Base-by-base conservation (phyloP, 2,329 filamentous ascomycete species). In the Septoria petroselini region DNA sequence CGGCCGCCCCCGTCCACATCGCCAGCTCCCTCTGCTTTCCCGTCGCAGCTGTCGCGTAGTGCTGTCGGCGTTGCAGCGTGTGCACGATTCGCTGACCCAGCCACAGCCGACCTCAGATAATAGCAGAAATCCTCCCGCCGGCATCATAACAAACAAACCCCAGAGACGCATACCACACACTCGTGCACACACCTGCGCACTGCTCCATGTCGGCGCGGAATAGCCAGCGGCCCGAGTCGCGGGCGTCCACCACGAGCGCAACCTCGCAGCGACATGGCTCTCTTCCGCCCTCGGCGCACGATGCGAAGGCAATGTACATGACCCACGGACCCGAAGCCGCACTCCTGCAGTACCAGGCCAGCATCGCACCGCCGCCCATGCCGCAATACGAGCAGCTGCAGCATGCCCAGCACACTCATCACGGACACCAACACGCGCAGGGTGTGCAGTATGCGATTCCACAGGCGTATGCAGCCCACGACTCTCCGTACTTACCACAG, bases 211-310 rank as follows among this genome's bases (percentile, higher is more conserved):
- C 64, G 30, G 59, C 58, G 42, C 63, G 56, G 15, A 61, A 60
- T 41, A 58, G 62, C 48, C 58, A 60, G 44, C 53, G 58, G 46
- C 65, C 65, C 17, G 58, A 62, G 19, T 65, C 63, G 17, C 57
- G 65, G 55, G 65, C 65, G 23, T 67, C 65, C 2, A 67, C 65
- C 6, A 66, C 63, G 15, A 66, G 64, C 56, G 64, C 62, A 14
- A 61, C 62, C 3, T 66, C 65, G 3, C 59, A 61, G 25, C 61
- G 57, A 40, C 52, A 65, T 41, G 63, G 60, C 11, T 48, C 50
- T 15, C 39, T 41, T 11, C 48, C 30, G 17, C 46, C 45, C 6
- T 49, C 57, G 37, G 37, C 50, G 41, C 64, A 61, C 33, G 60
- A 65, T 53, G 55, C 52, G 41, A 58, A 58, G 41, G 38, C 50